Percentiles rank a stretch among this genome's conserved stretches.
These are phyloP conservation scores for Chaetomium olivaceum DNA, from an alignment of 2,329 filamentous ascomycete species.

Conservation along the genomic window DNA sequence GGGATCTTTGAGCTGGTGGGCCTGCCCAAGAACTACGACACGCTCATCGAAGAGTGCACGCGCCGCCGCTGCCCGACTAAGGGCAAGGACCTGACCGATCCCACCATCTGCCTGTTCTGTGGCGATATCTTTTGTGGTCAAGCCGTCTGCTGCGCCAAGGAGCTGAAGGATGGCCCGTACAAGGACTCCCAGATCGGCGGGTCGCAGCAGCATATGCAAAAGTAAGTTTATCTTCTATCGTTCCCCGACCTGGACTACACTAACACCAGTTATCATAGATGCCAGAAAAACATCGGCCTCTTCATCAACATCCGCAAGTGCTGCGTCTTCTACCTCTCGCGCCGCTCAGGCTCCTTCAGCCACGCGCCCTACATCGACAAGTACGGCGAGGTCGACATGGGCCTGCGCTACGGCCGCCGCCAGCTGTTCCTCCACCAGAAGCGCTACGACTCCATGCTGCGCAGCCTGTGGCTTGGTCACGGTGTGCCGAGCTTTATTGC, in stretches of 20 bases:
- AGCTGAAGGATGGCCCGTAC: slow-evolving; percentile 49
- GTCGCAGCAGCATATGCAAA: slow-evolving; percentile 85
- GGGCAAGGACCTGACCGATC: slow-evolving; percentile 87
- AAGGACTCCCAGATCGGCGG: slow-evolving; percentile 64
- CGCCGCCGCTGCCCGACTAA: slow-evolving; percentile 81
- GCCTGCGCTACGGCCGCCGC: slow-evolving; percentile 78
- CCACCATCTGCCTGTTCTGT: slow-evolving; percentile 89
- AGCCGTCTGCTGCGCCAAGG: slow-evolving; percentile 82
- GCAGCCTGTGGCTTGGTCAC: slow-evolving; percentile 83
- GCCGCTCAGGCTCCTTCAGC: slow-evolving; percentile 77
- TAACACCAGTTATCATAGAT: slow-evolving; percentile 53
- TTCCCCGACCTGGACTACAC: not conserved
- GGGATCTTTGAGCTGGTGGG: slow-evolving; percentile 93
- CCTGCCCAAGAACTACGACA: slow-evolving; percentile 87
- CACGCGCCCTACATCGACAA: slow-evolving; percentile 92
- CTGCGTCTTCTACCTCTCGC: slow-evolving; percentile 83
- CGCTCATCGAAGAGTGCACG: slow-evolving; percentile 88
- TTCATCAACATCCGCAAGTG: slow-evolving; percentile 98
- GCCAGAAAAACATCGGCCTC: slow-evolving; percentile 84
- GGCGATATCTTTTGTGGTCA: slow-evolving; percentile 97
- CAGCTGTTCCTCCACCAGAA: slow-evolving; percentile 93
- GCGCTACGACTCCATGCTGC: slow-evolving; percentile 83
- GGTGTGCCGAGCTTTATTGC: slow-evolving; percentile 87
- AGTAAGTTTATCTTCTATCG: slow-evolving; percentile 49
- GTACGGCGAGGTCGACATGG: slow-evolving; percentile 94